phyloP scores from a whole-genome alignment of 495 filamentous ascomycete genomes.

The Podospora sp. region DNA sequence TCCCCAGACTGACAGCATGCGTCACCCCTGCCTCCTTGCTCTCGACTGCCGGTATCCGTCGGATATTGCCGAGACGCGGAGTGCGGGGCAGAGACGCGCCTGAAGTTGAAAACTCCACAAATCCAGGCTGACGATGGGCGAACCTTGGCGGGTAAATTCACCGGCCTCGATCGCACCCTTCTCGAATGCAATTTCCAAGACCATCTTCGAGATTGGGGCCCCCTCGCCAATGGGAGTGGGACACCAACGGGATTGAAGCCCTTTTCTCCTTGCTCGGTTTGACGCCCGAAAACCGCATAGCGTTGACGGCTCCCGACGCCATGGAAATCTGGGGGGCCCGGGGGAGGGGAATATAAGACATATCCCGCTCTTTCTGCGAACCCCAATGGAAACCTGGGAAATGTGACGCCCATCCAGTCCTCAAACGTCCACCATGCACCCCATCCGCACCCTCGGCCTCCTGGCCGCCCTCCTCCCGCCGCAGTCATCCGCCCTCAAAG shows the following conservation, averaged over 20 bases:
- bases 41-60: neutral
- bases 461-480: neutral
- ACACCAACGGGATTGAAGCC: too few species aligned
- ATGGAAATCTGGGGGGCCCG: slow-evolving; percentile 1
- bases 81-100: neutral
- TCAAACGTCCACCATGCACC: neutral
- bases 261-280: neutral
- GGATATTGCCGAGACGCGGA: neutral
- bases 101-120: neutral
- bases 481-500: slow-evolving; percentile 4
- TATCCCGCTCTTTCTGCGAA: neutral
- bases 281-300: neutral
- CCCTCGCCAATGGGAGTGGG: neutral
- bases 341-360: neutral
- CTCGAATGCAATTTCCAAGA: neutral
- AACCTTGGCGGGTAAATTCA: slow-evolving; percentile 11
- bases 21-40: neutral
- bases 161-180: neutral
- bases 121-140: neutral
- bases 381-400: neutral
- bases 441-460: slow-evolving; percentile 3
- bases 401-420: neutral
- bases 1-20: neutral
- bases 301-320: neutral
- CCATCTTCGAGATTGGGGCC: neutral